phyloP scores from a whole-genome alignment of 1,139 yeast genomes.

The Debaryomycetaceae sp. region DNA sequence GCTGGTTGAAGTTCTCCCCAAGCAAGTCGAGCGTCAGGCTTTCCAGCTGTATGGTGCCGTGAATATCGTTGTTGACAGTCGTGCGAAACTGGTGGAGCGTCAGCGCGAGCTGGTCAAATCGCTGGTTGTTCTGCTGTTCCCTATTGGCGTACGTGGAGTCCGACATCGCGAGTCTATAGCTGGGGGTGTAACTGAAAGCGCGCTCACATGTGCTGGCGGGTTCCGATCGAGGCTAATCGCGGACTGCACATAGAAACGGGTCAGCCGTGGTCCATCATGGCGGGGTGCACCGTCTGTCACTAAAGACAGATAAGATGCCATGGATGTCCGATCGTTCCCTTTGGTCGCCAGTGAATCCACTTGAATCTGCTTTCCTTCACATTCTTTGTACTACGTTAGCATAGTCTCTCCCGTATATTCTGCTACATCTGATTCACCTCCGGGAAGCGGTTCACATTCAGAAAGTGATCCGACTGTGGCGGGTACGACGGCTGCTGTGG shows the following conservation, averaged over 20 bases:
- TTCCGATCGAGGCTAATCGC: no score
- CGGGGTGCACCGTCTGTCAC: no score
- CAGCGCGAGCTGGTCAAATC: slow-evolving; percentile 42
- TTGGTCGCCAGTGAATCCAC: no score
- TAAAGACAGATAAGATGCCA: no score
- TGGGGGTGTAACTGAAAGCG: neutral
- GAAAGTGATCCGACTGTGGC: slow-evolving; percentile 14
- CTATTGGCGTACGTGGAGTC: slow-evolving; percentile 39
- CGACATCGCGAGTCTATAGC: slow-evolving; percentile 18
- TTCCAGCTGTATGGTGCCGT: slow-evolving; percentile 40
- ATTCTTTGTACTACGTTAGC: no score
- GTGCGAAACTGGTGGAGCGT: slow-evolving; percentile 42
- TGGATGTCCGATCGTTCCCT: no score
- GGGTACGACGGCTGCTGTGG: slow-evolving; percentile 2
- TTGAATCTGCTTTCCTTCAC: no score
- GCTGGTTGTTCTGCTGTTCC: slow-evolving; percentile 42
- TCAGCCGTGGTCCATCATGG: no score
- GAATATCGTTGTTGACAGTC: slow-evolving; percentile 42
- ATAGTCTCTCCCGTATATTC: no score
- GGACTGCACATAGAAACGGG: no score
- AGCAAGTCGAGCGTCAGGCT: slow-evolving; percentile 51
- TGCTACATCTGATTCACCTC: slow-evolving; percentile 22
- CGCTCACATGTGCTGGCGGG: no score
- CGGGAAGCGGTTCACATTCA: slow-evolving; percentile 29
- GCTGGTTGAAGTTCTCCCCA: slow-evolving; percentile 54